Conservation (phyloP, 2,329 filamentous ascomycete species). For the Cercospora beticola region DNA sequence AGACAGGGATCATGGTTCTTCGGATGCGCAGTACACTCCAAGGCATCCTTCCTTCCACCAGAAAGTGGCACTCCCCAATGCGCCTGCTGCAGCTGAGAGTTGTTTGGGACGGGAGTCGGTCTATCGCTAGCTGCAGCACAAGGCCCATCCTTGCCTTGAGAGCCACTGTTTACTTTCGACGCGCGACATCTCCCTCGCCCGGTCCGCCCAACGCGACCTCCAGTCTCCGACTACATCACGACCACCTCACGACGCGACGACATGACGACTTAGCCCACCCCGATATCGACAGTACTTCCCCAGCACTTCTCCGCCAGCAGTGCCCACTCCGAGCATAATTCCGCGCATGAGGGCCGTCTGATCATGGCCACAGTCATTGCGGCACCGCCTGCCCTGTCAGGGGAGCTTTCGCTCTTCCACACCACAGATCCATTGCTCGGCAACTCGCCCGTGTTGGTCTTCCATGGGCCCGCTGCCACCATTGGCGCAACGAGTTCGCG, state of each 20-base stretch:
- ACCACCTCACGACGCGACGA: constrained; percentile 16
- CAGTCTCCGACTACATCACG: constrained; percentile 8
- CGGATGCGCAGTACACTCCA: neutral
- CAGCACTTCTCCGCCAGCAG: neutral
- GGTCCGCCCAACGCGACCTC: neutral
- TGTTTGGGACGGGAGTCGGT: neutral
- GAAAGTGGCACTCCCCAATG: neutral
- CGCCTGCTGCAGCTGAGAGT: neutral
- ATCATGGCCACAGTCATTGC: constrained; percentile 78
- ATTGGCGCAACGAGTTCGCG: constrained; percentile 90
- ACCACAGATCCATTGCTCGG: constrained; percentile 80
- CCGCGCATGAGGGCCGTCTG: constrained; percentile 7
- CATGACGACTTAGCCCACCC: constrained; percentile 10
- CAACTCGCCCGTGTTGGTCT: constrained; percentile 79
- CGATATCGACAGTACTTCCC: constrained; percentile 10
- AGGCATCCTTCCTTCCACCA: neutral
- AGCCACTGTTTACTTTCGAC: neutral
- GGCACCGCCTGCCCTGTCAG: constrained; percentile 71
- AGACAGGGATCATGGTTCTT: neutral
- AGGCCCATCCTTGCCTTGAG: neutral
- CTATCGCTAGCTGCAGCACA: neutral
- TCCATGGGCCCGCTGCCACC: constrained; percentile 74
- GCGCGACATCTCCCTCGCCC: neutral
- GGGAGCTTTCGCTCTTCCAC: constrained; percentile 85
- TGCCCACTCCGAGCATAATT: neutral